A percentile compares a stretch with the other conserved stretches of the same genome.
Conservation (phyloP, 345 rosid species). For the Moricandia moricandioides region DNA sequence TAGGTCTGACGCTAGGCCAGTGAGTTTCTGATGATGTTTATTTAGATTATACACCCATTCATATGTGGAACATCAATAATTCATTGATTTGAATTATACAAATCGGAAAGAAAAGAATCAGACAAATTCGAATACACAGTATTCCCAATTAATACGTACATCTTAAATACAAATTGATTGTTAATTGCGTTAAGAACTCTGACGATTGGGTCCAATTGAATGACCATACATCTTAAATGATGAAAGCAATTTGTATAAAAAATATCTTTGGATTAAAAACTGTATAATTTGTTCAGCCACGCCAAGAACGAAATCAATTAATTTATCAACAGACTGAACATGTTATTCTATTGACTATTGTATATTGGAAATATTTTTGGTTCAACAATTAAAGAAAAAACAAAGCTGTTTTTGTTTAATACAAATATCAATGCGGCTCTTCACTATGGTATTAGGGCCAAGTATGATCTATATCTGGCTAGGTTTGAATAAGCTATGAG, state of each 20-base stretch:
- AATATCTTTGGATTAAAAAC: not conserved
- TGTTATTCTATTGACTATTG: conserved; percentile 15
- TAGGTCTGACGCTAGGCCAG: conserved; percentile 34
- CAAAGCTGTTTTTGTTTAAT: not conserved
- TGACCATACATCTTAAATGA: conserved; percentile 21
- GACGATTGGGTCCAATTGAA: conserved; percentile 10
- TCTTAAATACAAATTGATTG: not conserved
- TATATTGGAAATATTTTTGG: conserved; percentile 1
- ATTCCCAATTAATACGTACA: not conserved
- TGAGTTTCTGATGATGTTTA: conserved; percentile 24
- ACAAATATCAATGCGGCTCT: conserved; percentile 22
- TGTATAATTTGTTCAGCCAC: conserved; percentile 14
- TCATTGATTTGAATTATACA: not conserved
- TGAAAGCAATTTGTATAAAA: conserved; percentile 13
- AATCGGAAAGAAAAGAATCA: not conserved
- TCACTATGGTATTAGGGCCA: conserved; percentile 28
- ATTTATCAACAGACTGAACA: conserved; percentile 3
- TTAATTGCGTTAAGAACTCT: not conserved
- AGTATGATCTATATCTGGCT: not conserved
- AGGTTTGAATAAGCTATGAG: conserved; percentile 6
- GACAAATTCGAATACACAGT: not conserved
- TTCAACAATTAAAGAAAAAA: conserved; percentile 6
- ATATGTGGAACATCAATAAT: not conserved
- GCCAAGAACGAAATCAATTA: conserved; percentile 8
- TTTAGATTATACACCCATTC: conserved; percentile 11